Conservation (phyloP, 2,329 filamentous ascomycete species). For the Aspergillus alliaceus region DNA sequence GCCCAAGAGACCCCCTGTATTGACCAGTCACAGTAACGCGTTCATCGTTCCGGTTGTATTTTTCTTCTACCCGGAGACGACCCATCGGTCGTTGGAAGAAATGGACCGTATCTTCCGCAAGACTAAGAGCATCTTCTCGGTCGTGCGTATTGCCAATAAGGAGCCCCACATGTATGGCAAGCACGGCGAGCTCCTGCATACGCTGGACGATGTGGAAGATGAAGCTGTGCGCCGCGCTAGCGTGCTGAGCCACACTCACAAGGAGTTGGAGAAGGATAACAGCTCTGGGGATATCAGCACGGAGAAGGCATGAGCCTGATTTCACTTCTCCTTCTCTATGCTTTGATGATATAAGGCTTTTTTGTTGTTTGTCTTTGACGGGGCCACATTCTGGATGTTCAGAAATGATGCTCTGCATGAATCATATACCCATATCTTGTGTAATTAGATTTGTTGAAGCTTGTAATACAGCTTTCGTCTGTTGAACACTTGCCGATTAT, state of each 20-base stretch:
- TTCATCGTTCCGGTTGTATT: conserved; percentile 58
- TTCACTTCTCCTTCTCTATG: neutral
- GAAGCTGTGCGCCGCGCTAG: conserved; percentile 37
- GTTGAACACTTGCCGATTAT: neutral
- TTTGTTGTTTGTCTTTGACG: neutral
- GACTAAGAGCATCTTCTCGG: conserved; percentile 49
- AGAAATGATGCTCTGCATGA: neutral
- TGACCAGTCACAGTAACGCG: conserved; percentile 44
- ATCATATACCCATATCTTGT: neutral
- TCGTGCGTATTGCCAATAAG: conserved; percentile 51
- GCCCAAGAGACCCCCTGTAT: neutral
- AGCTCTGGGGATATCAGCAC: conserved; percentile 20
- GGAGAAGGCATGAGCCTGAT: conserved; percentile 6
- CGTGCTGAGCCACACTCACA: conserved; percentile 20
- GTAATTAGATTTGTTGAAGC: neutral
- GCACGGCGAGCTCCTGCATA: conserved; percentile 57
- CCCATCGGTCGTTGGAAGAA: conserved; percentile 63
- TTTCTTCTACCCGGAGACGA: conserved; percentile 64
- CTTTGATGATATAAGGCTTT: neutral
- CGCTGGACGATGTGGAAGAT: conserved; percentile 49
- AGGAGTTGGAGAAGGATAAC: conserved; percentile 12
- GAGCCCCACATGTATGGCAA: conserved; percentile 59
- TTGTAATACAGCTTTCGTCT: neutral
- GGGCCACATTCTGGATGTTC: neutral
- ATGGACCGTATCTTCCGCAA: conserved; percentile 68